Conservation (phyloP, 306 rosid genomes). For the Sphenostylis stenocarpa region DNA sequence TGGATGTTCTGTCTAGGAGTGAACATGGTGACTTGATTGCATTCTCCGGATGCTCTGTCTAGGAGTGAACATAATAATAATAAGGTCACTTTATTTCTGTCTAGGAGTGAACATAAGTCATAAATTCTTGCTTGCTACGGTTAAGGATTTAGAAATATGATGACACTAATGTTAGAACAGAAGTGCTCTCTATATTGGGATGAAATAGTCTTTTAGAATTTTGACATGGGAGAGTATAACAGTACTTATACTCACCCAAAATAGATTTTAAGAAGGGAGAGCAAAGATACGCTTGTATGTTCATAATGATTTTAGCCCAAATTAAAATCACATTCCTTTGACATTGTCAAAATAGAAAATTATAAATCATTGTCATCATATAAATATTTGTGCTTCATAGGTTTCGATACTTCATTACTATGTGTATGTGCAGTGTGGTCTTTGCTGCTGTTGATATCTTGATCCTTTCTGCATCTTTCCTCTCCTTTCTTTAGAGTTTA, state of each 20-base stretch:
- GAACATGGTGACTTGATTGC: too few species aligned
- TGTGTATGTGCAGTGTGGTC: neutral
- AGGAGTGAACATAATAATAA: too few species aligned
- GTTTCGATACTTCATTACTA: too few species aligned
- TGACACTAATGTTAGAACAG: neutral
- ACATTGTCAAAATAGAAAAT: too few species aligned
- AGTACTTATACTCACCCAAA: neutral
- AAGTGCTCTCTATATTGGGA: neutral
- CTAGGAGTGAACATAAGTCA: neutral
- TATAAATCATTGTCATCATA: too few species aligned
- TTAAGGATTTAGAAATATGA: slow-evolving; percentile 3
- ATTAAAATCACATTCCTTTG: too few species aligned
- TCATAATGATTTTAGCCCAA: neutral
- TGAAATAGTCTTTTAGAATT: neutral
- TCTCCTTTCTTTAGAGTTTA: neutral
- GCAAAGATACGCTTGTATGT: neutral
- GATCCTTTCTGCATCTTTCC: neutral
- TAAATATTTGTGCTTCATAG: too few species aligned
- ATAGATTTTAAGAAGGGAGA: neutral
- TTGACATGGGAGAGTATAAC: neutral
- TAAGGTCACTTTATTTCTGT: too few species aligned
- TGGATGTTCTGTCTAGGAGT: slow-evolving; percentile 1
- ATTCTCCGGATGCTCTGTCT: too few species aligned
- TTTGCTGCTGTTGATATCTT: slow-evolving; percentile 18
- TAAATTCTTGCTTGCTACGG: neutral